Evolutionary conservation across 2,329 filamentous ascomycete genomes (phyloP), one percentile per base, ranked within the genome.

Genomic region (Plenodomus tracheiphilus): DNA sequence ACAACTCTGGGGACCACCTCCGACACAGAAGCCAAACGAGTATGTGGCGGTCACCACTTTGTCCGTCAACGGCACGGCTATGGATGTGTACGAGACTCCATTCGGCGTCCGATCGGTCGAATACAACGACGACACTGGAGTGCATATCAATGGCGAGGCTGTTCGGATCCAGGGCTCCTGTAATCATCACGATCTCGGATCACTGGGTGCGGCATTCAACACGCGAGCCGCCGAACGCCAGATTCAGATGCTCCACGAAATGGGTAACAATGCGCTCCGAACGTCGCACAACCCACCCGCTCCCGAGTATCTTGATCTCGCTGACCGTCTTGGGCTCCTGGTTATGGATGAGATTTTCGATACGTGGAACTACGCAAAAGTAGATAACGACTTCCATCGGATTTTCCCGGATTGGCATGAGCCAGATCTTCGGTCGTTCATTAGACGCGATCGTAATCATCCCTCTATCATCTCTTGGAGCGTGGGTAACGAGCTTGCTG

Each of bases 311-410:
- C 70, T 83, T 1, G 74, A 80, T 5, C 56, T 82, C 2, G 73
- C 79, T 1, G 80, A 83, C 56, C 61, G 66, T 1, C 64, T 79
- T 61, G 80, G 80, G 0, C 75, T 82, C 48, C 40, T 83, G 3
- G 76, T 82, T 3, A 62, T 82, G 32, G 77, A 81, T 52, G 80
- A 83, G 64, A 76, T 80, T 16, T 83, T 82, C 53, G 81, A 83
- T 59, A 66, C 60, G 8, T 83, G 80, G 80, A 56, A 70, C n/a
- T 57, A 38, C n/a, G 51, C 65, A 17, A 83, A 83, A 60, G 76
- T 69, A 0, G 52, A 53, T 1, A 77, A 78, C 48, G 81, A 82
- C 58, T 82, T 78, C 55, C 76, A 81, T 51, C 57, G 77, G 15
- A 75, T 82, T 50, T 83, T 81, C 47, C 22, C 65, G 0, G 79